A percentile compares a stretch with the other conserved stretches of the same genome.
Conservation (phyloP, 768 basidiomycete genomes). For the Dioszegia hungarica region DNA sequence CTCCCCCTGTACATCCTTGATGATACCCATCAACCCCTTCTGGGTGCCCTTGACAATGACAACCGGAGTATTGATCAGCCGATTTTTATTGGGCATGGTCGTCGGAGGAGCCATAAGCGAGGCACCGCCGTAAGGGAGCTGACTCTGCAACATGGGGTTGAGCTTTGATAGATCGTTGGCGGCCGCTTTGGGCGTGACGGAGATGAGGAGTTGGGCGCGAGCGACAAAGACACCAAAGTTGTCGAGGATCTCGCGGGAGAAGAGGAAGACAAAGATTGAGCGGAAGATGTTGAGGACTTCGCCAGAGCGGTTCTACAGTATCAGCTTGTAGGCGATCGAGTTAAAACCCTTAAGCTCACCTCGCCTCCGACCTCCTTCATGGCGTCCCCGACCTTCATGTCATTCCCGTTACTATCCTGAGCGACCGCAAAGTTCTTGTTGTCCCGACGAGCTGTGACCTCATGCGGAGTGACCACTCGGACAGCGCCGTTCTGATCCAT, state of each 20-base stretch:
- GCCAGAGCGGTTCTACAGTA: conserved; percentile 69
- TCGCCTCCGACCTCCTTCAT: conserved; percentile 89
- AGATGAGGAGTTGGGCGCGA: conserved; percentile 72
- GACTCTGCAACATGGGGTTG: conserved; percentile 65
- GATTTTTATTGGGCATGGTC: conserved; percentile 47
- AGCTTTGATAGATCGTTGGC: conserved; percentile 79
- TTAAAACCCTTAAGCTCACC: conserved; percentile 54
- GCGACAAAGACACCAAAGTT: conserved; percentile 95
- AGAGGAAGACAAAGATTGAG: conserved; percentile 86
- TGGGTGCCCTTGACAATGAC: conserved; percentile 77
- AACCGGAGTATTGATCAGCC: conserved; percentile 74
- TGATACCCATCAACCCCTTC: conserved; percentile 84
- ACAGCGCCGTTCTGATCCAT: conserved; percentile 90
- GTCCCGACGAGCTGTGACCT: conserved; percentile 81
- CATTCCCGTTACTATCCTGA: conserved; percentile 80
- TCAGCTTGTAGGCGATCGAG: conserved; percentile 11
- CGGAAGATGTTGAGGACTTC: conserved; percentile 89
- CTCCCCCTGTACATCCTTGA: conserved; percentile 90
- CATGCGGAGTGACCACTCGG: conserved; percentile 83
- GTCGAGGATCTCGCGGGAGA: conserved; percentile 83
- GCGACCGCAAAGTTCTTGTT: conserved; percentile 79
- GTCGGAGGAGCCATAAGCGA: conserved; percentile 37
- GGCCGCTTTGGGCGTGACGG: conserved; percentile 75
- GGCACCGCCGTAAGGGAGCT: conserved; percentile 38
- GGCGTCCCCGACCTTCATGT: conserved; percentile 79